These are phyloP conservation scores for Triticum urartu DNA, from an alignment of 176 grass and related monocot species.

Conservation along the genomic window DNA sequence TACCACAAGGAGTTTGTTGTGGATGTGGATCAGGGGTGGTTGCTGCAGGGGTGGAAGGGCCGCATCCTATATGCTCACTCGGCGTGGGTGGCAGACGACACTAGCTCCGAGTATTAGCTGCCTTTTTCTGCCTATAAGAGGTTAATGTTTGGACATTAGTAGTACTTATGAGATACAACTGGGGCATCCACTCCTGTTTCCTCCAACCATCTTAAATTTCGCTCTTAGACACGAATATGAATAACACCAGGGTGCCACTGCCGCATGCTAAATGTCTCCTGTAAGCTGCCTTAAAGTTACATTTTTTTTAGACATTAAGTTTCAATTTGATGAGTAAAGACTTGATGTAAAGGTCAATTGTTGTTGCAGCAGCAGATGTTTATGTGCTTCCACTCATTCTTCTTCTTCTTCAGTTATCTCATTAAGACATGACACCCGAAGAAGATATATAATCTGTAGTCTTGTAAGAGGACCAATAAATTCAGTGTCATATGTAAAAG, in stretches of 20 bases:
- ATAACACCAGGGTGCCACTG: background rate
- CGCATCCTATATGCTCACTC: constrained; percentile 44
- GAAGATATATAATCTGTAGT: too few relatives aligned
- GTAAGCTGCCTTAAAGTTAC: background rate
- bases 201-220: background rate
- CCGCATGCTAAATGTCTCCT: background rate
- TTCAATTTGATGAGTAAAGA: background rate
- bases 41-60: constrained; percentile 61
- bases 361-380: background rate
- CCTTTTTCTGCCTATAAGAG: background rate
- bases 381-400: background rate
- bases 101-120: background rate
- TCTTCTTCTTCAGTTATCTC: too few relatives aligned
- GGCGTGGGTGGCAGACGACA: constrained; percentile 30
- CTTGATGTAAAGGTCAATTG: background rate
- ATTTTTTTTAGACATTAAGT: background rate
- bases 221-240: background rate
- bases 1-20: constrained; percentile 59
- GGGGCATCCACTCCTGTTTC: background rate
- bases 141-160: background rate
- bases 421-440: too few relatives aligned
- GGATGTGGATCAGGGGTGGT: constrained; percentile 40
- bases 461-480: too few relatives aligned
- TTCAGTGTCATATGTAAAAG: too few relatives aligned
- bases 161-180: background rate